A percentile compares a stretch with the other conserved stretches of the same genome.
phyloP scores from a whole-genome alignment of 768 basidiomycete genomes.

The Cystofilobasidium bisporidii region DNA sequence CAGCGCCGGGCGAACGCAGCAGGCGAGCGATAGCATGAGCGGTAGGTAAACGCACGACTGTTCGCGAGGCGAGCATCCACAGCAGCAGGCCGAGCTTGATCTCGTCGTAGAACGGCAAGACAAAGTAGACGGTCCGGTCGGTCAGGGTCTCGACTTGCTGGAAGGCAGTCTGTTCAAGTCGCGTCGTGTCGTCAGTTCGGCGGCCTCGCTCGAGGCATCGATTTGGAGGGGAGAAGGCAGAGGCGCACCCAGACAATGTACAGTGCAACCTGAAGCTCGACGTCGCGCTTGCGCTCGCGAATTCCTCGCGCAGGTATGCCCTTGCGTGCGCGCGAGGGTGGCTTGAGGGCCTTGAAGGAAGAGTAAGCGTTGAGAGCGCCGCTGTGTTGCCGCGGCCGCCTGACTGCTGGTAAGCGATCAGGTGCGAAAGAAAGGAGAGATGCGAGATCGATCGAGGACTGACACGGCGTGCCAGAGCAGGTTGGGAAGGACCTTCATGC shows the following conservation, averaged over 20 bases:
- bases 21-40: too few species aligned
- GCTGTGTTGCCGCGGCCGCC: neutral
- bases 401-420: too few species aligned
- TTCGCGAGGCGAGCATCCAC: conserved; percentile 13
- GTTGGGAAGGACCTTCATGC: neutral
- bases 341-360: conserved; percentile 13
- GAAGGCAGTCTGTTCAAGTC: neutral
- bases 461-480: conserved; percentile 13
- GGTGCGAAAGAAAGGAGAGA: neutral
- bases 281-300: conserved; percentile 9
- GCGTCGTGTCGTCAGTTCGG: neutral
- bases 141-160: neutral
- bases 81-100: conserved; percentile 17
- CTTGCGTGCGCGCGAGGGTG: neutral
- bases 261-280: neutral
- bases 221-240: neutral
- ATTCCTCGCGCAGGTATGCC: neutral
- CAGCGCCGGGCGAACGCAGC: too few species aligned
- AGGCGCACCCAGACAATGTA: conserved; percentile 25
- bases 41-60: conserved; percentile 4
- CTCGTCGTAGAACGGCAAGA: conserved; percentile 20
- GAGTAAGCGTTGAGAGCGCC: conserved; percentile 12
- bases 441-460: neutral
- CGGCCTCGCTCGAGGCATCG: too few species aligned
- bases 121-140: conserved; percentile 14